phyloP scores from a whole-genome alignment of 768 basidiomycete species.

The Leccinum subtestaceum region DNA sequence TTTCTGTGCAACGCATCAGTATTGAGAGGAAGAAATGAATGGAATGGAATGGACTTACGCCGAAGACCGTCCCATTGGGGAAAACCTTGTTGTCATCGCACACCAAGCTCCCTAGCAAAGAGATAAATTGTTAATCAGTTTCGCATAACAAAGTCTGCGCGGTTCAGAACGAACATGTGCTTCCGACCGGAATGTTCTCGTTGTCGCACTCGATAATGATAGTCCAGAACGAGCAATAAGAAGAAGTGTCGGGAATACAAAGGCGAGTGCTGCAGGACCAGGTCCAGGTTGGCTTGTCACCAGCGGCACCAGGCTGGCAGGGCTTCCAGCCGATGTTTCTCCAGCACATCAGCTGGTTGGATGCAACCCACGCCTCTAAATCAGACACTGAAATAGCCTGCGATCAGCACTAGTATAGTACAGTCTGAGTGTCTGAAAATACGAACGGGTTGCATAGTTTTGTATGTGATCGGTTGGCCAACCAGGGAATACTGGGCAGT shows the following conservation, averaged over 20 bases:
- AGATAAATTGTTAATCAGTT: background rate
- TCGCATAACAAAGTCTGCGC: background rate
- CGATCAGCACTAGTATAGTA: background rate
- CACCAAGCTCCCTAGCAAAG: slow-evolving; percentile 3
- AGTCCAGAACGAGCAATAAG: slow-evolving; percentile 6
- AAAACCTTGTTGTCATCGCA: slow-evolving; percentile 8
- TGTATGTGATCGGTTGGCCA: slow-evolving; percentile 6
- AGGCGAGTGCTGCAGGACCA: slow-evolving; percentile 8
- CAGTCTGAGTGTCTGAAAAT: background rate
- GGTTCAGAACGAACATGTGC: slow-evolving; percentile 1
- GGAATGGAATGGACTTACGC: background rate
- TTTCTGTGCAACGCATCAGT: background rate
- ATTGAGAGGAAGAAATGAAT: background rate
- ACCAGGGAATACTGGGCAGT: background rate
- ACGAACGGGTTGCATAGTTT: slow-evolving; percentile 3
- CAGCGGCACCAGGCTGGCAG: background rate
- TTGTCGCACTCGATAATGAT: slow-evolving; percentile 11
- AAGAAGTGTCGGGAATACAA: background rate
- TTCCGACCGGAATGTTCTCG: background rate
- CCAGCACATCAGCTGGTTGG: background rate
- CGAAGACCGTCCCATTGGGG: slow-evolving; percentile 7
- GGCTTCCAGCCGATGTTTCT: slow-evolving; percentile 2
- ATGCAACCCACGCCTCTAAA: background rate
- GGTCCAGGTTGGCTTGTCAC: background rate
- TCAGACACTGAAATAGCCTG: background rate